Evolutionary conservation across 1,284 basidiomycete species (phyloP).

Genomic region (Gymnopus androsaceus): DNA sequence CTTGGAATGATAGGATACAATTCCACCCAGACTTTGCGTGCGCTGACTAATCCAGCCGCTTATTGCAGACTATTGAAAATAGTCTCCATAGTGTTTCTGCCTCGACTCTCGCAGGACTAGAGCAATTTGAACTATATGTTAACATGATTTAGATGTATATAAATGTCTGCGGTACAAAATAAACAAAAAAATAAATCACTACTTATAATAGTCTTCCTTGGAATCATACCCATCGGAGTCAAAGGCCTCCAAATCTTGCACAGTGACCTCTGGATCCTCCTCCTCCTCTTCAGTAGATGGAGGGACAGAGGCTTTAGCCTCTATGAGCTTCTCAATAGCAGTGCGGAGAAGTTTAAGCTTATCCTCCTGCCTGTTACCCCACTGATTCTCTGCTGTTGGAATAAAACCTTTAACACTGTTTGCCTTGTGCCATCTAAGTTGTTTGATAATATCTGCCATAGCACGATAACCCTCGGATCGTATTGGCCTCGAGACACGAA

Average conservation of each 20-base stretch:
- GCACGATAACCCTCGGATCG: slow-evolving; percentile 13
- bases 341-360: background rate
- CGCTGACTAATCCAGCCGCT: too few species aligned
- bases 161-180: background rate
- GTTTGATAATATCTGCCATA: slow-evolving; percentile 9
- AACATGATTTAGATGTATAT: too few species aligned
- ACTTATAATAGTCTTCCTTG: slow-evolving; percentile 5
- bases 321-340: background rate
- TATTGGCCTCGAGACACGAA: background rate
- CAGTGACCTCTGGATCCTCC: background rate
- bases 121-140: too few species aligned
- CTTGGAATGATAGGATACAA: too few species aligned
- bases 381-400: background rate
- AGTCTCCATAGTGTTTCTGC: too few species aligned
- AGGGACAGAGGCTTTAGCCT: background rate
- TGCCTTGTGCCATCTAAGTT: slow-evolving; percentile 17
- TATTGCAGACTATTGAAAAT: too few species aligned
- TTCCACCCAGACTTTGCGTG: too few species aligned
- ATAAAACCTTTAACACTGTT: slow-evolving; percentile 4
- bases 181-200: too few species aligned
- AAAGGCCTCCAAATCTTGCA: slow-evolving; percentile 2
- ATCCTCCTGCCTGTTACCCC: slow-evolving; percentile 7
- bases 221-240: slow-evolving; percentile 11
- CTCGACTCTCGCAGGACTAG: too few species aligned
- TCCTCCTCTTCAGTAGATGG: slow-evolving; percentile 3